Percentiles rank a stretch among this genome's conserved stretches.
Evolutionary conservation across 257 asterid genomes (phyloP).

Genomic region (Rubia yunnanensis): DNA sequence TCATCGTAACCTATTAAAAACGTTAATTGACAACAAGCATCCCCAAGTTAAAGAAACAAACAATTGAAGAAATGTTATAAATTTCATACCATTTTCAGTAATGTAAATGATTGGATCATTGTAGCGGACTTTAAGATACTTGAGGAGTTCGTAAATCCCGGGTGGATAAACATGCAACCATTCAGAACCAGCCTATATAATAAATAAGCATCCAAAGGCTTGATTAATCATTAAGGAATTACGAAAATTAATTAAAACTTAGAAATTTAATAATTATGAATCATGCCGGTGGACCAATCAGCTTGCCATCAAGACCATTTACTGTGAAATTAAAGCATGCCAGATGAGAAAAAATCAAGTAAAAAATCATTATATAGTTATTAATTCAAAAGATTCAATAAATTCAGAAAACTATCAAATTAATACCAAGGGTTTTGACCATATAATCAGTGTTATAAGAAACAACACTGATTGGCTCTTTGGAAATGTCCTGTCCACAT

Average conservation of each 20-base stretch:
- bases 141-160: conserved; percentile 18
- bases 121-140: conserved; percentile 3
- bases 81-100: conserved; percentile 23
- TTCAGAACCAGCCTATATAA: conserved; percentile 15
- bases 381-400: neutral
- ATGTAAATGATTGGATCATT: conserved; percentile 23
- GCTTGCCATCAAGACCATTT: conserved; percentile 6
- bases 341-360: neutral
- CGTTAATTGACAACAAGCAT: neutral
- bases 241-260: neutral
- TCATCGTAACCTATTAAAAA: conserved; percentile 12
- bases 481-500: neutral
- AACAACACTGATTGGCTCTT: neutral
- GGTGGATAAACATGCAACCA: conserved; percentile 23
- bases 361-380: neutral
- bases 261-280: neutral
- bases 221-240: neutral
- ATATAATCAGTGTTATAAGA: conserved; percentile 5
- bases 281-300: conserved; percentile 16
- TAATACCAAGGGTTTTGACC: conserved; percentile 2
- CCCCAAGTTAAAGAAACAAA: neutral
- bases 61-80: neutral
- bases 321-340: conserved; percentile 13
- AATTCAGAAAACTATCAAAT: neutral
- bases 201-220: neutral